These are phyloP conservation scores for Hypoxylon fragiforme DNA, from an alignment of 495 filamentous ascomycete genomes.

Conservation along the genomic window DNA sequence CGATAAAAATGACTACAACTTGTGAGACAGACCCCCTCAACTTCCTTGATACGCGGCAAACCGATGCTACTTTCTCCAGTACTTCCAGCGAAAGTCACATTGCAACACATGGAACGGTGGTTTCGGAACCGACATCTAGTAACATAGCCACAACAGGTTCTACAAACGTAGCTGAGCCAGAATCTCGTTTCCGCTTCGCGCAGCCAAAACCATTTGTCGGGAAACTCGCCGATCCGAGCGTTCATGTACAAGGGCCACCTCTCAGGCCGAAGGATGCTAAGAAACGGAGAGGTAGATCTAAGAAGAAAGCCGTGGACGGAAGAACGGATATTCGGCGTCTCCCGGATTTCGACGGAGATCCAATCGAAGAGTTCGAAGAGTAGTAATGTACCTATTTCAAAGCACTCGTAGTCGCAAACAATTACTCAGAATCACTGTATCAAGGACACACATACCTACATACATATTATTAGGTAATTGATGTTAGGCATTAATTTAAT, in stretches of 20 bases:
- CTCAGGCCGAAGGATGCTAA: constrained; percentile 9
- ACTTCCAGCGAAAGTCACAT: constrained; percentile 28
- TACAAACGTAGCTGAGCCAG: constrained; percentile 15
- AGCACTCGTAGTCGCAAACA: too few species aligned
- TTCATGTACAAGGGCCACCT: not conserved
- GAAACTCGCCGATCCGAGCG: constrained; percentile 26
- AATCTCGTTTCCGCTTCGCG: constrained; percentile 40
- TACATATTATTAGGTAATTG: not conserved
- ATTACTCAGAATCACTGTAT: too few species aligned
- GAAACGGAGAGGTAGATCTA: constrained; percentile 37
- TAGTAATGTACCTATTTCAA: constrained; percentile 14
- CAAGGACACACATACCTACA: too few species aligned
- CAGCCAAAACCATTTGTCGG: constrained; percentile 49
- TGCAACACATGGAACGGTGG: constrained; percentile 24
- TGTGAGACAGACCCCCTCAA: constrained; percentile 1
- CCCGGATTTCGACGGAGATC: constrained; percentile 49
- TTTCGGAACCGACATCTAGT: constrained; percentile 33
- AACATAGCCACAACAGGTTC: constrained; percentile 28
- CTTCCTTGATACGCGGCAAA: not conserved
- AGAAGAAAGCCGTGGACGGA: constrained; percentile 40
- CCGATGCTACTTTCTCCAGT: constrained; percentile 8
- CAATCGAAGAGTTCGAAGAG: constrained; percentile 50
- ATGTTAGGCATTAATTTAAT: constrained; percentile 8
- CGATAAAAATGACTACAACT: constrained; percentile 11
- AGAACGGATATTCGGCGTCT: constrained; percentile 47